Conservation (phyloP, 192 early-diverging fungal genomes). For the Coemansia sp. region DNA sequence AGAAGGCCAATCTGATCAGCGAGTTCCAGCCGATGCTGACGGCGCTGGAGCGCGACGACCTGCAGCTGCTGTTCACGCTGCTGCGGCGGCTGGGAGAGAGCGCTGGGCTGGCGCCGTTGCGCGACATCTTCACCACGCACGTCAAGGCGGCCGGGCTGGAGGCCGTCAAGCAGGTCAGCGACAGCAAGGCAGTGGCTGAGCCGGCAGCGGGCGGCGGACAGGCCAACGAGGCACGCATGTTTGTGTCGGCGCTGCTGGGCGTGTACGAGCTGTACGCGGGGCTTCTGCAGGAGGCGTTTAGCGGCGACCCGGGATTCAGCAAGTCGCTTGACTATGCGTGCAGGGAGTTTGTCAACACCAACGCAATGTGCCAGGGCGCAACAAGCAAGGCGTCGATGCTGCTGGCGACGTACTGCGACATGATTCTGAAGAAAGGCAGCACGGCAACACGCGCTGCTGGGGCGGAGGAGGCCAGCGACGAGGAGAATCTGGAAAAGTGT, state of each 20-base stretch:
- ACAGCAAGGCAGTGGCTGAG: constrained; percentile 49
- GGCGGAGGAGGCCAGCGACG: constrained; percentile 42
- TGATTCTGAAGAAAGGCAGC: constrained; percentile 79
- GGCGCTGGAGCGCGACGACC: constrained; percentile 84
- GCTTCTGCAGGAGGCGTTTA: constrained; percentile 76
- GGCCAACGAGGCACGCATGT: constrained; percentile 60
- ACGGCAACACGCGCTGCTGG: constrained; percentile 35
- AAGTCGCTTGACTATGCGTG: constrained; percentile 93
- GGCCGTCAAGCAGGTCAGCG: constrained; percentile 76
- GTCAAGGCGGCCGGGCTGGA: constrained; percentile 76
- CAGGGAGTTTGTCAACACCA: constrained; percentile 91
- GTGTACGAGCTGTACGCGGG: constrained; percentile 87
- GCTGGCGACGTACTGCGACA: constrained; percentile 89
- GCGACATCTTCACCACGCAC: constrained; percentile 73
- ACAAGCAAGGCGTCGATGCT: constrained; percentile 81
- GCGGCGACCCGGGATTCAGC: constrained; percentile 79
- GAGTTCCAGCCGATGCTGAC: constrained; percentile 91
- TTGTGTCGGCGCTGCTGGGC: constrained; percentile 82
- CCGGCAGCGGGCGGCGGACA: constrained; percentile 2
- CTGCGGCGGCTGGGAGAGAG: constrained; percentile 69
- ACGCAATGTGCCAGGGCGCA: constrained; percentile 73
- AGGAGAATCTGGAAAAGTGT: constrained; percentile 54
- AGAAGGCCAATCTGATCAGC: constrained; percentile 79
- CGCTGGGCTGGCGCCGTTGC: constrained; percentile 78
- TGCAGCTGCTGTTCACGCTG: constrained; percentile 85